Evolutionary conservation across 441 rosid genomes (phyloP).

Genomic region (Erysimum cheiri): DNA sequence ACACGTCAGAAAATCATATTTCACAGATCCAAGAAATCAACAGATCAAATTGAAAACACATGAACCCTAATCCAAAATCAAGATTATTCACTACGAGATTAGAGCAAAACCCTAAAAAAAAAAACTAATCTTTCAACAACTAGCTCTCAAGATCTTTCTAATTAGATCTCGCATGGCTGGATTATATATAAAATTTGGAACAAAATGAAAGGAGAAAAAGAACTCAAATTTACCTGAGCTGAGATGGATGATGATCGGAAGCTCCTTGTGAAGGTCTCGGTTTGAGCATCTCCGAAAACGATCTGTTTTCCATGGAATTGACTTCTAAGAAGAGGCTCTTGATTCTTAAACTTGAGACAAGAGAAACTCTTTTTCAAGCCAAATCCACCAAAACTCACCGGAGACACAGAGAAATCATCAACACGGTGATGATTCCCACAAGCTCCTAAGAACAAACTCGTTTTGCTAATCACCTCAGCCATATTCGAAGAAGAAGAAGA

Average conservation of each 20-base stretch:
- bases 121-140: not conserved
- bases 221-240: slow-evolving; percentile 56
- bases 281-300: slow-evolving; percentile 40
- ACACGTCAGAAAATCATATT: slow-evolving; percentile 8
- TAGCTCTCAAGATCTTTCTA: not conserved
- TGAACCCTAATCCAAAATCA: slow-evolving; percentile 9
- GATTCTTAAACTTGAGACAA: slow-evolving; percentile 42
- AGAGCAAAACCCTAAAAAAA: not conserved
- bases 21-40: slow-evolving; percentile 22
- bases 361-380: slow-evolving; percentile 44
- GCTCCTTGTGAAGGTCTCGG: slow-evolving; percentile 36
- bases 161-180: slow-evolving; percentile 26
- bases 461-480: slow-evolving; percentile 60
- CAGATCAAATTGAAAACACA: slow-evolving; percentile 2
- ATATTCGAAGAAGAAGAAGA: slow-evolving; percentile 13
- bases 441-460: slow-evolving; percentile 49
- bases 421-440: slow-evolving; percentile 23
- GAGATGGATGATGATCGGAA: slow-evolving; percentile 35
- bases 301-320: slow-evolving; percentile 55
- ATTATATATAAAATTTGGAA: too few relatives aligned
- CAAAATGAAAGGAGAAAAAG: not conserved
- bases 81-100: not conserved
- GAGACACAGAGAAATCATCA: slow-evolving; percentile 39
- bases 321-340: slow-evolving; percentile 51
- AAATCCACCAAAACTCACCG: slow-evolving; percentile 45